Conservation (phyloP, 768 basidiomycete species). For the Russula sp. region DNA sequence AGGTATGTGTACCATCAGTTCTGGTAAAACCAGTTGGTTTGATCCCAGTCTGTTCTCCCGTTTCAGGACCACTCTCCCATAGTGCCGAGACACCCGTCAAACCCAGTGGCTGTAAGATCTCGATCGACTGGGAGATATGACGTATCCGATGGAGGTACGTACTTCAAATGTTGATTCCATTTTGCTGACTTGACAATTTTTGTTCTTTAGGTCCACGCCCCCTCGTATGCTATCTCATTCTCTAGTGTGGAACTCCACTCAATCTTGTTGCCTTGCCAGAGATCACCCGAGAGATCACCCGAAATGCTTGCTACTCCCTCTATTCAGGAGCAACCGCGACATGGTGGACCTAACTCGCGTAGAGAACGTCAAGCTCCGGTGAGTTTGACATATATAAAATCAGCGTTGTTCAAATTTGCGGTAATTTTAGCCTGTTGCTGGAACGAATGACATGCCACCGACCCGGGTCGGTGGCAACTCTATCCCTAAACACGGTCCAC, state of each 20-base stretch:
- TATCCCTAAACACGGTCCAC: neutral
- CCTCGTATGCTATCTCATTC: constrained; percentile 3
- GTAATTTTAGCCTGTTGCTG: constrained; percentile 1
- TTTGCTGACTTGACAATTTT: neutral
- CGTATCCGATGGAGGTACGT: constrained; percentile 14
- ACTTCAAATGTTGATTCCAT: neutral
- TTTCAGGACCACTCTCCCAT: constrained; percentile 9
- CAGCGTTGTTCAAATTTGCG: neutral
- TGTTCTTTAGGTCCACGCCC: constrained; percentile 3
- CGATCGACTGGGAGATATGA: constrained; percentile 14
- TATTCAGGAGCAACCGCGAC: constrained; percentile 14
- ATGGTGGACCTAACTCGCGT: constrained; percentile 2
- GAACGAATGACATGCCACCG: neutral
- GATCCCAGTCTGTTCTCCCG: neutral
- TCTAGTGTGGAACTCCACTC: neutral
- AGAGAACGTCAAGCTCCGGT: constrained; percentile 16
- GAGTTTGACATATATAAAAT: neutral
- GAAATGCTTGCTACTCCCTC: constrained; percentile 1
- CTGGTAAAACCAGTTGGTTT: neutral
- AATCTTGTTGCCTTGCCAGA: constrained; percentile 8
- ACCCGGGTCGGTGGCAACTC: neutral
- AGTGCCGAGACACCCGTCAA: neutral
- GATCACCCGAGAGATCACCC: constrained; percentile 5
- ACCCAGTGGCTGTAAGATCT: constrained; percentile 6
- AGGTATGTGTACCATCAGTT: neutral